These are phyloP conservation scores for Eustoma russellianum DNA, from an alignment of 257 asterid genomes.

Conservation along the genomic window DNA sequence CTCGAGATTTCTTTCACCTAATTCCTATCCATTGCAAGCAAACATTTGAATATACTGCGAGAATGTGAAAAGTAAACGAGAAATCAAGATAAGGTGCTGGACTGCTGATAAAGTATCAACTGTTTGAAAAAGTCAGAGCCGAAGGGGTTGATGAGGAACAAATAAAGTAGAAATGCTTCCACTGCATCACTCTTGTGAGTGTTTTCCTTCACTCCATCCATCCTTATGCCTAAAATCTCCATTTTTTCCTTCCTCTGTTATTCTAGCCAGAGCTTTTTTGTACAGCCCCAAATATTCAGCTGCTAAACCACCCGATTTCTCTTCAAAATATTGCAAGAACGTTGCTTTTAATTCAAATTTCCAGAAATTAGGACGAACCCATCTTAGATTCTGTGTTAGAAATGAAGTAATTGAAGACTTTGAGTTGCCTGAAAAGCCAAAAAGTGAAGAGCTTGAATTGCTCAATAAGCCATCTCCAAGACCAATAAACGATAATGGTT, in stretches of 20 bases:
- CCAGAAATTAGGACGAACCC: slow-evolving; percentile 27
- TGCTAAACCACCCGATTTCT: slow-evolving; percentile 24
- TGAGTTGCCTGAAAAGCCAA: slow-evolving; percentile 22
- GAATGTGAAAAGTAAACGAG: slow-evolving; percentile 1
- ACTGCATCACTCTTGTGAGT: slow-evolving; percentile 33
- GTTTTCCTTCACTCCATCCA: slow-evolving; percentile 24
- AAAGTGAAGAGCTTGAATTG: slow-evolving; percentile 50
- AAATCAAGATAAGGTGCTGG: slow-evolving; percentile 13
- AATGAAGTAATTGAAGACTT: slow-evolving; percentile 46
- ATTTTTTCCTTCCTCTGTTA: slow-evolving; percentile 7
- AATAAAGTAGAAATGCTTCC: slow-evolving; percentile 52
- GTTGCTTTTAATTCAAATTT: slow-evolving; percentile 16
- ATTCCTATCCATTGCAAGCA: no score
- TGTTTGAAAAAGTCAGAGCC: background rate
- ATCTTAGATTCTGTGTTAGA: slow-evolving; percentile 40
- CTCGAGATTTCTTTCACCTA: no score
- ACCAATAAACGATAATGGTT: slow-evolving; percentile 16
- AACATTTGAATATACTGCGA: no score
- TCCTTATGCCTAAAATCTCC: slow-evolving; percentile 18
- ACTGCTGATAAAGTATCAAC: background rate
- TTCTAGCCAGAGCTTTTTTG: slow-evolving; percentile 9
- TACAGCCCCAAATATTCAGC: slow-evolving; percentile 7
- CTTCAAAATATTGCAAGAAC: slow-evolving; percentile 24
- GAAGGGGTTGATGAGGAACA: slow-evolving; percentile 17
- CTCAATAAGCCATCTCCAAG: slow-evolving; percentile 66